Evolutionary conservation across 805 yeast genomes (phyloP), one percentile per base, ranked within the genome.

Genomic region (Kodamaea nitidulidarum): DNA sequence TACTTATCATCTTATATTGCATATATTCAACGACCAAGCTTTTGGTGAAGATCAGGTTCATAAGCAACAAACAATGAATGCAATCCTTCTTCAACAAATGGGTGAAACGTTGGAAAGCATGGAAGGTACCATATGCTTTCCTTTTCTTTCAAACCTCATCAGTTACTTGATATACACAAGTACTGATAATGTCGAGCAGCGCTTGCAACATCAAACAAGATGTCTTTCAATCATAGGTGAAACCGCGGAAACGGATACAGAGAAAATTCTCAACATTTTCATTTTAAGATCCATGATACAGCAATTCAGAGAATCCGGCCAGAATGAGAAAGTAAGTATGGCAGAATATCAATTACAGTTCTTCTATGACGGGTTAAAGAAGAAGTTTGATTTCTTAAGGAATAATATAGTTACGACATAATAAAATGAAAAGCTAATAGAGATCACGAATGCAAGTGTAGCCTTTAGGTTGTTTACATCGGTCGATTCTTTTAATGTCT

Each of bases 321-420:
- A 54, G 12, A 36, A 35, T 12, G 59, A 56, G 21, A 46, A 48
- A 27, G 50, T 51, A 6, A 42, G 40, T 17, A 46, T 55, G 49
- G 51, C 51, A 0, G 49, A 46, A 25, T 43, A 54, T 14, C 56
- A 56, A 33, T 32, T 51, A 8, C 43, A 48, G 39, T 43, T 38
- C 27, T 39, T 39, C 15, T 27, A 38, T 29, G 39, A 45, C 17
- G 26, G 34, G 5, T 34, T 43, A 15, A 25, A 24, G 8, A 40
- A 27, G 20, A 47, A 41, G 41, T 47, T 45, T 30, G 17, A 15
- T 7, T 45, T 47, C 24, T 33, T 47, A 35, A 24, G 14, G 17
- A 28, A 16, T 7, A 45, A 45, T 30, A 33, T 11, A 10, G 11
- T 9, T 18, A 21, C 24, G 9, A 9, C 8, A 21, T 21, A 25